phyloP scores from a whole-genome alignment of 306 rosid genomes.

The Pterocarpus macrocarpus region DNA sequence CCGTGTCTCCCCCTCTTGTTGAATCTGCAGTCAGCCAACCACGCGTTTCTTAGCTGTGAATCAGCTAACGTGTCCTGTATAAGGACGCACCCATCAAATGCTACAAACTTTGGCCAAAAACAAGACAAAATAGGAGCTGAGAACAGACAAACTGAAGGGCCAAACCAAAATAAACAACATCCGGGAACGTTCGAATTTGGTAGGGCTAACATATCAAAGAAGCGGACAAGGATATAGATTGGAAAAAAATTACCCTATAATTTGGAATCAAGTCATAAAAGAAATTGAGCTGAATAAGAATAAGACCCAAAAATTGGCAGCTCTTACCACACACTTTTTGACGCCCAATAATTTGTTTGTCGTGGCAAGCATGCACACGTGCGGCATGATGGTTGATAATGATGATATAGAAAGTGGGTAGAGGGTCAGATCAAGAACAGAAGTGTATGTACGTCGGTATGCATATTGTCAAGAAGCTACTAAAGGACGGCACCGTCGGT shows the following conservation, averaged over 20 bases:
- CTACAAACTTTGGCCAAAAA: not conserved
- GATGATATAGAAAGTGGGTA: constrained; percentile 2
- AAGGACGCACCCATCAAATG: constrained; percentile 26
- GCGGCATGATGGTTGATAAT: constrained; percentile 14
- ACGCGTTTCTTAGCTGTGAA: constrained; percentile 58
- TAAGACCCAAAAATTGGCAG: constrained; percentile 36
- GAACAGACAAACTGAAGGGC: constrained; percentile 38
- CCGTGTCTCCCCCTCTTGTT: constrained; percentile 42
- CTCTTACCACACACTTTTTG: constrained; percentile 11
- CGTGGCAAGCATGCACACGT: constrained; percentile 34
- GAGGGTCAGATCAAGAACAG: not conserved
- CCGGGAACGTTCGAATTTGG: constrained; percentile 35
- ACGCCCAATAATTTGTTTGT: not conserved
- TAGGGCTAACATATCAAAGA: not conserved
- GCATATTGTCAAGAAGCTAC: not conserved
- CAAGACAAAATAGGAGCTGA: constrained; percentile 40
- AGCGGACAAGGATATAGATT: not conserved
- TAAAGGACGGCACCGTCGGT: constrained; percentile 12
- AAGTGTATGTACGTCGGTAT: not conserved
- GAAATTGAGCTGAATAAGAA: not conserved
- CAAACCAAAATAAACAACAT: constrained; percentile 2
- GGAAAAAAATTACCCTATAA: not conserved
- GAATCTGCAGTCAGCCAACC: constrained; percentile 38
- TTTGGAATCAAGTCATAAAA: not conserved
- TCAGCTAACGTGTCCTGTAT: constrained; percentile 16